Evolutionary conservation across 2,329 filamentous ascomycete genomes (phyloP).

Genomic region (Epichloe hybrida): DNA sequence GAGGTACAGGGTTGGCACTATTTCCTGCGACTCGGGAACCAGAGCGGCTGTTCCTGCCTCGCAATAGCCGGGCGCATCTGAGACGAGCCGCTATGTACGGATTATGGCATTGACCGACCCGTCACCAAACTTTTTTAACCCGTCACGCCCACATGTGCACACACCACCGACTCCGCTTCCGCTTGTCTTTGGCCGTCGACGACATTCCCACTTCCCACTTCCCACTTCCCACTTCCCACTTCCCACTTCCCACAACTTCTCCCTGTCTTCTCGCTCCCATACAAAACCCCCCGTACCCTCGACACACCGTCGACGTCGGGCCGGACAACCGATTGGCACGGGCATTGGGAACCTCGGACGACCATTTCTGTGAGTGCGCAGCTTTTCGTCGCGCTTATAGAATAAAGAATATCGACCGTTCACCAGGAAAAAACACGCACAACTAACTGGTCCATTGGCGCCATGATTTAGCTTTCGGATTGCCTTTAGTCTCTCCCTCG

Average conservation of each 20-base stretch:
- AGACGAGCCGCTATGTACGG: no score
- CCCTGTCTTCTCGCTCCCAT: neutral
- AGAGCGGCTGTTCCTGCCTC: no score
- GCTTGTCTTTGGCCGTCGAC: slow-evolving; percentile 1
- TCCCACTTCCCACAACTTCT: neutral
- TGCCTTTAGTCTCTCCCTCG: neutral
- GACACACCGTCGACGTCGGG: neutral
- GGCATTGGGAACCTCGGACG: neutral
- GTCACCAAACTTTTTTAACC: neutral
- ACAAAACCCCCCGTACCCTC: no score
- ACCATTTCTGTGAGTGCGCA: neutral
- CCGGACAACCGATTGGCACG: neutral
- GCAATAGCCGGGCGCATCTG: no score
- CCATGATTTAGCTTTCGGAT: neutral
- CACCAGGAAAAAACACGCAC: neutral
- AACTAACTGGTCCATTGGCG: neutral
- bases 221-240: neutral
- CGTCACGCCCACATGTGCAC: neutral
- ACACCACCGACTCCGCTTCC: slow-evolving; percentile 4
- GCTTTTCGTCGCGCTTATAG: neutral
- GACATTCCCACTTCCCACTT: neutral
- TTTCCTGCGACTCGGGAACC: neutral
- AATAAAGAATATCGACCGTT: neutral
- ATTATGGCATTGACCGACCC: no score
- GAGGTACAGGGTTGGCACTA: neutral